phyloP scores from a whole-genome alignment of 169 alveolate species.

The Eimeria falciformis region DNA sequence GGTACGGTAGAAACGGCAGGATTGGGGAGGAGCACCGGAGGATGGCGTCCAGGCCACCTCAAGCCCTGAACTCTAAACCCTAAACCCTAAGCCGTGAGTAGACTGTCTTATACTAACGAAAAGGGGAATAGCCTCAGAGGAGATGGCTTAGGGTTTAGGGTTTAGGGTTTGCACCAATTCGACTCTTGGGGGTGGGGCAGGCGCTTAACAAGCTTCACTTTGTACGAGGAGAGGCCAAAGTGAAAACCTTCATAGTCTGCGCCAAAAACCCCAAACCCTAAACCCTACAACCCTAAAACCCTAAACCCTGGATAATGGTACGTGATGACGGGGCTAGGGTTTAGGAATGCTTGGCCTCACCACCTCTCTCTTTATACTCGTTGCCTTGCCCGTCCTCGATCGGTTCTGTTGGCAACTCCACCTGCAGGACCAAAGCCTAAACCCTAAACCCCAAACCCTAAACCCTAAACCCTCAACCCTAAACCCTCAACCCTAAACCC shows the following conservation, averaged over 20 bases:
- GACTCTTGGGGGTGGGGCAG: conserved; percentile 96
- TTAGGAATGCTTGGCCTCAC: not conserved
- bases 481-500: not conserved
- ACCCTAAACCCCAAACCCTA: conserved; percentile 50
- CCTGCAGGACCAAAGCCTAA: conserved; percentile 33
- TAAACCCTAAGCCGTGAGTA: not conserved
- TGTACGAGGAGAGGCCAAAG: conserved; percentile 85
- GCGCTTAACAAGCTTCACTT: conserved; percentile 90
- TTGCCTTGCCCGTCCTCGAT: not conserved
- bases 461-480: conserved; percentile 46
- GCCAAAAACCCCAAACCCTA: conserved; percentile 12
- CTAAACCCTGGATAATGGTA: not conserved
- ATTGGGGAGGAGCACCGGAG: not conserved
- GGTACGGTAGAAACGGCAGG: not conserved
- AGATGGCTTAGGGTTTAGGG: not conserved
- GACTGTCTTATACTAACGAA: no score
- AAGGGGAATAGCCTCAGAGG: not conserved
- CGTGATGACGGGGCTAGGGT: not conserved
- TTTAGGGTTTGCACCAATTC: conserved; percentile 80
- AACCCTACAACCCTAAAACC: conserved; percentile 21
- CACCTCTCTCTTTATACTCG: conserved; percentile 54
- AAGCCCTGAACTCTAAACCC: conserved; percentile 26
- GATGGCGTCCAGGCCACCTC: not conserved
- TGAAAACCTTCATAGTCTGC: conserved; percentile 86
- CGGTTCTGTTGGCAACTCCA: conserved; percentile 34